phyloP scores from a whole-genome alignment of 2,329 filamentous ascomycete genomes.

The Trichoderma sp. region DNA sequence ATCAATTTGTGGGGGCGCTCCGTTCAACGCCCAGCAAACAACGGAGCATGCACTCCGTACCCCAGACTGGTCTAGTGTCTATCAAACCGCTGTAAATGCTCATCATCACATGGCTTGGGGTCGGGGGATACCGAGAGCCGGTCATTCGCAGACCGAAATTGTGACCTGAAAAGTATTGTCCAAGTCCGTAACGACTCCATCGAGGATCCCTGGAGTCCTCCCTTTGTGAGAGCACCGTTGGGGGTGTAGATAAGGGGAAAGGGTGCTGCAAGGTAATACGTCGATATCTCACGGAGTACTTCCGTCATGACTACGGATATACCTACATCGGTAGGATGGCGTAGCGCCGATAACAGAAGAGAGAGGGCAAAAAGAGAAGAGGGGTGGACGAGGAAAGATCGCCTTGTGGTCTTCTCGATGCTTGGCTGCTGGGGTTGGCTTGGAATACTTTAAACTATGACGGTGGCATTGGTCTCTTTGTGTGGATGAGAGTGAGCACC shows the following conservation, averaged over 20 bases:
- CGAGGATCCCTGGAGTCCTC: neutral
- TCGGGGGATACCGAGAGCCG: neutral
- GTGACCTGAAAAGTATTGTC: neutral
- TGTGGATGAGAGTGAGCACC: neutral
- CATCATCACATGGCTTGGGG: neutral
- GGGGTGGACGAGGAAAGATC: neutral
- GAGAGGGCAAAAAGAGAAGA: neutral
- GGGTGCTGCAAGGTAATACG: neutral
- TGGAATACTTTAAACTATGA: neutral
- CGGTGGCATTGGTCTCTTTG: neutral
- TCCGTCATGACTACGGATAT: neutral
- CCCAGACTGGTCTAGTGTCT: conserved; percentile 3
- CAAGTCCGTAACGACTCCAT: neutral
- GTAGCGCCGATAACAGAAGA: neutral
- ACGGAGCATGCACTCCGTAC: neutral
- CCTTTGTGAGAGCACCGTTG: neutral
- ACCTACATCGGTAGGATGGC: neutral
- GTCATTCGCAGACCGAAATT: conserved; percentile 1
- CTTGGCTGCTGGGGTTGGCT: neutral
- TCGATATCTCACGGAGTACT: neutral
- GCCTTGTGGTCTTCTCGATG: neutral
- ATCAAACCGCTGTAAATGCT: neutral
- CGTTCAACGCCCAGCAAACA: neutral
- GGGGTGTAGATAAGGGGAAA: neutral
- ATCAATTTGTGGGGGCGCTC: conserved; percentile 2